These are phyloP conservation scores for Exsudoporus frostii DNA, from an alignment of 768 basidiomycete species.

Conservation along the genomic window DNA sequence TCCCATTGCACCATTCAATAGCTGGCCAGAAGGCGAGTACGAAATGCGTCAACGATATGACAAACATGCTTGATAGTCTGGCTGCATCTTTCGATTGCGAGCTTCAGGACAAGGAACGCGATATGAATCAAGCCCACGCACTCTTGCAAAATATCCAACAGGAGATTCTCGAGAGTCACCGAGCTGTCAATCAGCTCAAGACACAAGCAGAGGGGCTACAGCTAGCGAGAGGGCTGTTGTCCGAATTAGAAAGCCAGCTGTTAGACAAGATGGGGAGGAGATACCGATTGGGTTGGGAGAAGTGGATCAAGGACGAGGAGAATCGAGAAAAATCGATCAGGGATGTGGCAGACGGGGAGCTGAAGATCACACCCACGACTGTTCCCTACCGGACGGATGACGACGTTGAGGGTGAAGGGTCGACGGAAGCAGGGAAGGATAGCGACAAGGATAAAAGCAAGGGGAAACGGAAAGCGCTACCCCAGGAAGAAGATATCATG, in stretches of 20 bases:
- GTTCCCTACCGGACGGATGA: constrained; percentile 47
- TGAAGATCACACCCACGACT: constrained; percentile 45
- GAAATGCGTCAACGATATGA: constrained; percentile 79
- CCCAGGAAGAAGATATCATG: constrained; percentile 54
- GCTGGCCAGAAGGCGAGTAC: constrained; percentile 86
- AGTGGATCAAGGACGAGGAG: constrained; percentile 88
- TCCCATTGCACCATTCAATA: constrained; percentile 79
- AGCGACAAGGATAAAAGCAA: constrained; percentile 48
- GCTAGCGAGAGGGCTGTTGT: constrained; percentile 55
- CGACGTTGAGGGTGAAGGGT: constrained; percentile 40
- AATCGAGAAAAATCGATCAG: constrained; percentile 67
- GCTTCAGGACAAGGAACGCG: constrained; percentile 86
- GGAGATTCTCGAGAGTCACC: constrained; percentile 84
- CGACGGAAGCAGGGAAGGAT: constrained; percentile 32
- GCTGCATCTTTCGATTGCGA: constrained; percentile 91
- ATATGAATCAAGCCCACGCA: constrained; percentile 85
- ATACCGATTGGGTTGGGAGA: constrained; percentile 87
- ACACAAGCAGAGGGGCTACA: constrained; percentile 63
- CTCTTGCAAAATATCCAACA: constrained; percentile 82
- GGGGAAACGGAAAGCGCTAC: constrained; percentile 51
- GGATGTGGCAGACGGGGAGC: constrained; percentile 56
- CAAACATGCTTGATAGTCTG: constrained; percentile 81
- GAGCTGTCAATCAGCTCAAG: constrained; percentile 67
- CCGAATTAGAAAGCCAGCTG: constrained; percentile 63
- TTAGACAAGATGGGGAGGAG: constrained; percentile 73